Conservation (phyloP, 1,139 yeast genomes). For the Blastobotrys aristatus region DNA sequence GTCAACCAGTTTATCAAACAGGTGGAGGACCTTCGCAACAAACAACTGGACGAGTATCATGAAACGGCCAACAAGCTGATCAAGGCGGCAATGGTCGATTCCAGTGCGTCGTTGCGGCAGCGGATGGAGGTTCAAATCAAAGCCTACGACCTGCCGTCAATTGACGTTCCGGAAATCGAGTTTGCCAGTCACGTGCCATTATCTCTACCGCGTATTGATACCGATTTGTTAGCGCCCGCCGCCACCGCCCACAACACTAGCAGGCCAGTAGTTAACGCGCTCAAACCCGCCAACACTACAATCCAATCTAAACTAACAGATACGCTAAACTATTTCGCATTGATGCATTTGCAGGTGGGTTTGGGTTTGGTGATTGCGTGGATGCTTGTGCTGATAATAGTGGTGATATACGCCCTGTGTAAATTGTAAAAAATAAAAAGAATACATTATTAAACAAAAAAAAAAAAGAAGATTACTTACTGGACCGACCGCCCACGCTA, state of each 20-base stretch:
- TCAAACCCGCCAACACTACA: too few species aligned
- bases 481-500: conserved; percentile 82
- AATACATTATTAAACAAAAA: background rate
- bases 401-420: background rate
- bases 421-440: background rate
- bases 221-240: background rate
- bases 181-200: background rate
- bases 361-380: conserved; percentile 2
- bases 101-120: conserved; percentile 1
- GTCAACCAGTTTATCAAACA: background rate
- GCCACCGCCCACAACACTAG: background rate
- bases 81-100: conserved; percentile 1
- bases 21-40: background rate
- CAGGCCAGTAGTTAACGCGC: background rate
- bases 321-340: background rate
- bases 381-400: background rate
- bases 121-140: background rate
- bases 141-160: background rate
- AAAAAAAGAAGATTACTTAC: conserved; percentile 19
- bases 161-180: background rate
- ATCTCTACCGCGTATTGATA: background rate
- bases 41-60: background rate
- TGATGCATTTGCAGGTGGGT: conserved; percentile 9
- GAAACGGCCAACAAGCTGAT: background rate
- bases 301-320: background rate